Evolutionary conservation across 148 eudicot species (phyloP).

Genomic region (Fallopia convolvulus): DNA sequence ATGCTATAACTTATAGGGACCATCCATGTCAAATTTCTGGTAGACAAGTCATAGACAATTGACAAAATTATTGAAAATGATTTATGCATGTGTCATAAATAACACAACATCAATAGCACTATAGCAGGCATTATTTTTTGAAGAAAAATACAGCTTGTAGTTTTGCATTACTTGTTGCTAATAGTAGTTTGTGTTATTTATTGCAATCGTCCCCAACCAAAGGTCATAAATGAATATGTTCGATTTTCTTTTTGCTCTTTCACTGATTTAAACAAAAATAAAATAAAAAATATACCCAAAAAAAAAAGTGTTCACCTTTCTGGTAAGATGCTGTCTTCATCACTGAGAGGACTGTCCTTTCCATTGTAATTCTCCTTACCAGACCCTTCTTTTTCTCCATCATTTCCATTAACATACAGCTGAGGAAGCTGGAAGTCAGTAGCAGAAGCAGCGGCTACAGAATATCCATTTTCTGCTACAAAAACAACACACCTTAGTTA

Average conservation of each 20-base stretch:
- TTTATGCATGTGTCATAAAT: too few relatives aligned
- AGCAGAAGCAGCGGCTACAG: conserved; percentile 19
- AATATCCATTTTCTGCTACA: conserved; percentile 50
- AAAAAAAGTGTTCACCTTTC: conserved; percentile 44
- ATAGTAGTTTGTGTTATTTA: too few relatives aligned
- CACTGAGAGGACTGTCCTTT: conserved; percentile 33
- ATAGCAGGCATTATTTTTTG: too few relatives aligned
- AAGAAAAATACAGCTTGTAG: too few relatives aligned
- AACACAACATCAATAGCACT: too few relatives aligned
- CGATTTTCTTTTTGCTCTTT: background rate
- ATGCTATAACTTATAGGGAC: too few relatives aligned
- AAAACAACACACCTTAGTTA: conserved; percentile 6
- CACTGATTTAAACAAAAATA: background rate
- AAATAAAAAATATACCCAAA: background rate
- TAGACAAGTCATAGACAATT: too few relatives aligned
- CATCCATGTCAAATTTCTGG: too few relatives aligned
- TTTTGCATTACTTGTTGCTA: too few relatives aligned
- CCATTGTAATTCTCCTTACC: conserved; percentile 17
- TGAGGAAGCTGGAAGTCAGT: conserved; percentile 25
- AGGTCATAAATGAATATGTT: too few relatives aligned
- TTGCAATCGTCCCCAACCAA: too few relatives aligned
- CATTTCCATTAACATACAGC: background rate
- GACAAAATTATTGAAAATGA: too few relatives aligned
- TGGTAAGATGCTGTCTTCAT: conserved; percentile 41
- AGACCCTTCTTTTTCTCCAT: conserved; percentile 3